Evolutionary conservation across 2,329 filamentous ascomycete species (phyloP), one percentile per base, ranked within the genome.

Genomic region (Pestalotiopsis sp.): DNA sequence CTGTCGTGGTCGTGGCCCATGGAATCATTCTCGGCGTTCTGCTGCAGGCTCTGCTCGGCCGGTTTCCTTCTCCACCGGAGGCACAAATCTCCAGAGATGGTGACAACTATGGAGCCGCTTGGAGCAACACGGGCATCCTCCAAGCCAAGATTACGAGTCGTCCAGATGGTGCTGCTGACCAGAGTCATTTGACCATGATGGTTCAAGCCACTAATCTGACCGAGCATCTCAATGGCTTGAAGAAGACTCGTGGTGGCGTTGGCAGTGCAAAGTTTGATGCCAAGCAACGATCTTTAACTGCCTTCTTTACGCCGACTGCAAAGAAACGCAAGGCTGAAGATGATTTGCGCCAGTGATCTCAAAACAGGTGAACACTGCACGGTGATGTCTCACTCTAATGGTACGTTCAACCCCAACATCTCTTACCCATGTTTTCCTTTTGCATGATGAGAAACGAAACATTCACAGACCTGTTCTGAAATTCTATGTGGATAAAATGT

Each of bases 401-500:
- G 68, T 69, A 69, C 40, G 65, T 66, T 13, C 20, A 12, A 23
- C 6, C n/a, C 4, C 20, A 20, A 13, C 4, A 14, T 20, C 12
- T 23, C 13, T 66, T 36, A 13, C 23, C 41, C 20, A 49, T 7
- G 5, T 27, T 12, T 56, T 25, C 41, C 70, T 70, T 84, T 87
- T 84, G 84, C 78, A 89, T 93, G 92, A 93, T 92, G 90, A 93
- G 83, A 87, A 80, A 83, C 77, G 83, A 86, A 84, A 84, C 83
- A 83, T 88, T 91, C 91, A 93, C 91, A 93, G 91, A 94, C 91
- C 92, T 94, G 91, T 92, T 91, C 92, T 86, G 90, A 93, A 93
- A 92, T 81, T 78, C 76, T 73, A 85, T 93, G 91, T 92, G 86
- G 91, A 92, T 86, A 84, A 82, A 89, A 90, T 89, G 89, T 90